These are phyloP conservation scores for Dactylellina drechsleri DNA, from an alignment of 2,329 filamentous ascomycete genomes.

Conservation along the genomic window DNA sequence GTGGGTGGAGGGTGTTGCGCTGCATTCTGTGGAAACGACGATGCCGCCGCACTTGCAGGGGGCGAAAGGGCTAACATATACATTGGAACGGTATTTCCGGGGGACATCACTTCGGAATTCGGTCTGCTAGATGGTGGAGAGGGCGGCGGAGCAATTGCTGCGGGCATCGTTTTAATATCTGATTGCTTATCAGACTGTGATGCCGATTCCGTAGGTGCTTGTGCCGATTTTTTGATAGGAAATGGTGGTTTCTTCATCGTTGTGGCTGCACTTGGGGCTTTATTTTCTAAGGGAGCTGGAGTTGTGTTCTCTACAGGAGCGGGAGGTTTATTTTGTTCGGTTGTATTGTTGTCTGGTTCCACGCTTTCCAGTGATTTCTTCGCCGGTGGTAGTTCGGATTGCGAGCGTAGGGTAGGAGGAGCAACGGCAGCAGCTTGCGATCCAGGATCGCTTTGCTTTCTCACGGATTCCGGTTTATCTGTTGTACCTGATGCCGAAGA, in stretches of 20 bases:
- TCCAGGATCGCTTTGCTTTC: conserved; percentile 30
- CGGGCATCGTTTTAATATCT: conserved; percentile 13
- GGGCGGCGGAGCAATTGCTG: conserved; percentile 17
- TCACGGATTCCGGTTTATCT: neutral
- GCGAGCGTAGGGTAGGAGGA: neutral
- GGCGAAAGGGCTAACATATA: conserved; percentile 22
- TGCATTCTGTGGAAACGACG: conserved; percentile 36
- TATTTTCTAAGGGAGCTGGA: neutral
- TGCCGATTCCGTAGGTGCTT: neutral
- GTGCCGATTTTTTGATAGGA: neutral
- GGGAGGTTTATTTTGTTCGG: neutral
- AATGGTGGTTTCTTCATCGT: neutral
- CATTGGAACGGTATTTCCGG: conserved; percentile 7
- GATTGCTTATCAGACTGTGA: conserved; percentile 17
- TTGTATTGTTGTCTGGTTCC: neutral
- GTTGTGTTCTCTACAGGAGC: neutral
- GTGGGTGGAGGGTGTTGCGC: conserved; percentile 1
- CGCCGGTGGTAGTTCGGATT: neutral
- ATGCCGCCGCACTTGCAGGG: conserved; percentile 16
- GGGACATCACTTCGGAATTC: conserved; percentile 42
- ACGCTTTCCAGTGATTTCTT: neutral
- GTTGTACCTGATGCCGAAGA: too few species aligned
- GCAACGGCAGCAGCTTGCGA: neutral
- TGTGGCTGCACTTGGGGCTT: neutral
- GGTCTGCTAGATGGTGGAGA: conserved; percentile 44